Evolutionary conservation across 2,329 filamentous ascomycete genomes (phyloP).

Genomic region (Xylaria polymorpha): DNA sequence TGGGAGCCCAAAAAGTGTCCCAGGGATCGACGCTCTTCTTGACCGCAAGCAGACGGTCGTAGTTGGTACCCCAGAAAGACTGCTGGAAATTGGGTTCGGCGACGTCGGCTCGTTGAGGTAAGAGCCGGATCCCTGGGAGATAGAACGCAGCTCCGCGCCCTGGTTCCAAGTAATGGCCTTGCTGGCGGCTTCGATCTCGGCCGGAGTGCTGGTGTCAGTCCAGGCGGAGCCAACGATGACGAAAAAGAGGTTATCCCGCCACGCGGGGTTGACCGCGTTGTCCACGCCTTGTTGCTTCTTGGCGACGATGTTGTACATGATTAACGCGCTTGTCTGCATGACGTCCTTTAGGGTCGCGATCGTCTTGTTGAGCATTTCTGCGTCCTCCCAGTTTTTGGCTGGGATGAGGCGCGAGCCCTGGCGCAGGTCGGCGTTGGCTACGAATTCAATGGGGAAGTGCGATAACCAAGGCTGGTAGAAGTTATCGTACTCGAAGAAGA

Average conservation of each 20-base stretch:
- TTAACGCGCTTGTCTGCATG: slow-evolving; percentile 41
- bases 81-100: slow-evolving; percentile 44
- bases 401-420: slow-evolving; percentile 57
- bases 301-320: slow-evolving; percentile 47
- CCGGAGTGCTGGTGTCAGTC: slow-evolving; percentile 37
- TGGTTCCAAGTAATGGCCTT: slow-evolving; percentile 44
- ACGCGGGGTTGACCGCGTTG: slow-evolving; percentile 55
- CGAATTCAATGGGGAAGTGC: slow-evolving; percentile 56
- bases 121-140: slow-evolving; percentile 40
- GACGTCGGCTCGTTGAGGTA: slow-evolving; percentile 46
- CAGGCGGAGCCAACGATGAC: slow-evolving; percentile 48
- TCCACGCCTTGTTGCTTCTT: slow-evolving; percentile 29
- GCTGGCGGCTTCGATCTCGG: slow-evolving; percentile 44
- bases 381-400: slow-evolving; percentile 52
- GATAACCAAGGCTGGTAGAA: slow-evolving; percentile 30
- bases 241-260: slow-evolving; percentile 55
- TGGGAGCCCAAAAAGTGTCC: slow-evolving; percentile 44
- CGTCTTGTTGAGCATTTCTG: slow-evolving; percentile 39
- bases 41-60: slow-evolving; percentile 39
- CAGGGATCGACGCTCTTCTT: slow-evolving; percentile 45
- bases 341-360: slow-evolving; percentile 31
- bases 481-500: slow-evolving; percentile 49
- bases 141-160: slow-evolving; percentile 48
- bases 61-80: slow-evolving; percentile 45
- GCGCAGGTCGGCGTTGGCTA: slow-evolving; percentile 47